phyloP scores from a whole-genome alignment of 441 rosid genomes.

The Gossypium gossypioides region DNA sequence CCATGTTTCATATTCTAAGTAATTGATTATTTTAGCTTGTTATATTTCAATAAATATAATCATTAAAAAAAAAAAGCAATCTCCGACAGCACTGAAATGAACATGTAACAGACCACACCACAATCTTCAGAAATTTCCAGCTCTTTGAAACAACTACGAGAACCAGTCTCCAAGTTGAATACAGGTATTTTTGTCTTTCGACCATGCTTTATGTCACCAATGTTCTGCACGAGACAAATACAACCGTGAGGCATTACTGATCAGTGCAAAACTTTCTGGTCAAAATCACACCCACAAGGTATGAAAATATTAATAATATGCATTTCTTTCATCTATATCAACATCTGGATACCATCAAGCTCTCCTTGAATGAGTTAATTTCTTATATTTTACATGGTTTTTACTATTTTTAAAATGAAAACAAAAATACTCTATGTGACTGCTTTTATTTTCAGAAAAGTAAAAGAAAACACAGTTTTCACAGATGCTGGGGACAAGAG shows the following conservation, averaged over 20 bases:
- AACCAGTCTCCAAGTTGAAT: conserved; percentile 83
- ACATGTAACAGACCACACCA: conserved; percentile 71
- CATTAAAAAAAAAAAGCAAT: not conserved
- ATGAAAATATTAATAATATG: not conserved
- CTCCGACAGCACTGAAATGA: conserved; percentile 8
- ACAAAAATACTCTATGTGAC: not conserved
- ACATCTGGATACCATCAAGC: not conserved
- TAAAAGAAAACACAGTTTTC: not conserved
- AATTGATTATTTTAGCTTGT: conserved; percentile 4
- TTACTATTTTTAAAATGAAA: not conserved
- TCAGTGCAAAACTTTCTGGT: not conserved
- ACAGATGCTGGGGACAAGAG: not conserved
- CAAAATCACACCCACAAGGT: not conserved
- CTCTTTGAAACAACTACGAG: conserved; percentile 80
- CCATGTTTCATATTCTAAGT: not conserved
- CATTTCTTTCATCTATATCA: not conserved
- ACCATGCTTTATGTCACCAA: conserved; percentile 55
- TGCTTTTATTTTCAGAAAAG: not conserved
- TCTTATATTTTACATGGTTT: not conserved
- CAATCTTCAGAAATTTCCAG: conserved; percentile 92
- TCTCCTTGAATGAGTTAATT: not conserved
- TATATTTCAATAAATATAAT: not conserved
- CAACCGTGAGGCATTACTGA: conserved; percentile 12
- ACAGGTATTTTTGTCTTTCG: conserved; percentile 73
- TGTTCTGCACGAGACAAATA: conserved; percentile 50